Evolutionary conservation across 306 rosid species (phyloP), one percentile per base, ranked within the genome.

Genomic region (Dryas octopetala): DNA sequence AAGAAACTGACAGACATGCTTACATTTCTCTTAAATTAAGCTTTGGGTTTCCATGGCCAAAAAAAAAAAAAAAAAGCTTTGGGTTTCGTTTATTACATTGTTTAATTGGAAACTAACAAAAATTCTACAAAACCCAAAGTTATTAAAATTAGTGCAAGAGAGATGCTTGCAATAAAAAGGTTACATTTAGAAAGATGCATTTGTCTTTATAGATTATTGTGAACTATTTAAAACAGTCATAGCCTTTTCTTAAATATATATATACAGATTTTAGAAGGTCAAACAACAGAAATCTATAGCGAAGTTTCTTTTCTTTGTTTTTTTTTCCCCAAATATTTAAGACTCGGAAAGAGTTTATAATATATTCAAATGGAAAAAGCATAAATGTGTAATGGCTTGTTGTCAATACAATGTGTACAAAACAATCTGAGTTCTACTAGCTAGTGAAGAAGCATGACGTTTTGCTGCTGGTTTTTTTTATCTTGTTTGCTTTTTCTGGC

Each of bases 1-100:
- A 82, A 73, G 74, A 81, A 81, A 84, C 83, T 88, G 89, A 88
- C 96, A 90, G 86, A 92, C 96, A 92, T 92, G 74, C 93, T 88
- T 88, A 82, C 63, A 66, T 82, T 71, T 62, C 74, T 61, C 77
- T 78, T 82, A 60, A 81, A 61, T 71, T 48, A 71, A 32, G 57
- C 53, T 41, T 40, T 3, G 63, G 71, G 45, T 26, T 19, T 15
- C 46, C 23, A 23, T 23, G 23, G 23, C 23, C 23, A 23, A 23
- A 23, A 23, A 23, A 23, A 23, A 23, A 23, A 23, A 23, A 23
- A 23, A 23, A 23, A 68, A 43, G 57, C 53, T 41, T 40, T 3
- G 63, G 71, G 45, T 26, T 19, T 19, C 46, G 64, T 28, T 23
- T 55, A 9, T 43, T 13, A n/a, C 51, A 58, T 83, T 74, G 62